These are phyloP conservation scores for Ustilago cynodontis DNA, from an alignment of 1,284 basidiomycete genomes.

Conservation along the genomic window DNA sequence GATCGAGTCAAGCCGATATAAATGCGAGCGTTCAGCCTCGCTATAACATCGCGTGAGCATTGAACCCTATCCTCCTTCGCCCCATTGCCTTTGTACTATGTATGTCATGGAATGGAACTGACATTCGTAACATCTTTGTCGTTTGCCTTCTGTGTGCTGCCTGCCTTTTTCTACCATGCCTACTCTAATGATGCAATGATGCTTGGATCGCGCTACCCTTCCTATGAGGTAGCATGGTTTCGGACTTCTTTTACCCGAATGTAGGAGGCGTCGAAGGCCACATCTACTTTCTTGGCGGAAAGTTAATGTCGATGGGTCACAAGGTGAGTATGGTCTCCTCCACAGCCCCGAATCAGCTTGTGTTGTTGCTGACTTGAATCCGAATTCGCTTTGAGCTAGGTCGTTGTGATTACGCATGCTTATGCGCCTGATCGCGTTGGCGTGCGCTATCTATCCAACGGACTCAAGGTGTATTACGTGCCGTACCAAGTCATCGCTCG, in stretches of 20 bases:
- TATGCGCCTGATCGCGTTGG: conserved; percentile 87
- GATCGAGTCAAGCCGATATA: neutral
- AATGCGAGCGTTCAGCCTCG: conserved; percentile 29
- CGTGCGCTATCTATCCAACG: conserved; percentile 84
- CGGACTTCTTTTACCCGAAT: conserved; percentile 95
- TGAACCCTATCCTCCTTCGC: neutral
- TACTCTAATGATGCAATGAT: neutral
- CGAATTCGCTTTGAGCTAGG: conserved; percentile 73
- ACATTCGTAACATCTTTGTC: conserved; percentile 1
- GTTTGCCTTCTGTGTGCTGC: neutral
- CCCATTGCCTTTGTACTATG: neutral
- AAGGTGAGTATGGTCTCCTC: conserved; percentile 74
- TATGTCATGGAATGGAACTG: conserved; percentile 15
- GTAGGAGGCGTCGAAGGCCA: conserved; percentile 97
- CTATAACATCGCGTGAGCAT: conserved; percentile 55
- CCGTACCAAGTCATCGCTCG: conserved; percentile 82
- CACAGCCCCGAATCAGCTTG: neutral
- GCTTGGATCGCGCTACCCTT: neutral
- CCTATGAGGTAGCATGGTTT: conserved; percentile 81
- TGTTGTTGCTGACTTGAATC: neutral
- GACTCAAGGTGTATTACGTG: conserved; percentile 93
- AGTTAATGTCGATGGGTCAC: conserved; percentile 85
- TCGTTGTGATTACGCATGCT: conserved; percentile 93
- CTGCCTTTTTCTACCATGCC: neutral
- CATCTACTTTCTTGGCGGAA: conserved; percentile 77